Evolutionary conservation across 1,284 basidiomycete species (phyloP), one percentile per base, ranked within the genome.

Genomic region (Ganoderma meredithae): DNA sequence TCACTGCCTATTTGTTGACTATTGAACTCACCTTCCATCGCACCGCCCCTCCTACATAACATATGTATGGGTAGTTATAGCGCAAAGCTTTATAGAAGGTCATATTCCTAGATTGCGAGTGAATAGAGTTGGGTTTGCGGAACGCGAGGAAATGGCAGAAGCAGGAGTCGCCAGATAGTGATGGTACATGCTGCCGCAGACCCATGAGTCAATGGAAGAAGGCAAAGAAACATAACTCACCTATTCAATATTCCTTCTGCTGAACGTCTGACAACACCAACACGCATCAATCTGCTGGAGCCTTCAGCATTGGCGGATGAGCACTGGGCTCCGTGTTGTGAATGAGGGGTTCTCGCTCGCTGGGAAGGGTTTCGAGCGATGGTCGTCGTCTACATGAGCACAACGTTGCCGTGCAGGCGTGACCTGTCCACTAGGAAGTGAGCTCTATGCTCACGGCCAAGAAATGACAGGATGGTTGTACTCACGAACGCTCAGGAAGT

Each of bases 401-500:
- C 22, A 69, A 36, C 15, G 43, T 60, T 33, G 67, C 61, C 13
- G 69, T 65, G 59, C 69, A 71, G 5, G 41, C 31, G 49, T 71
- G 71, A 8, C 67, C 71, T 72, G 27, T n/a, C n/a, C n/a, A n/a
- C n/a, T n/a, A n/a, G n/a, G n/a, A n/a, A n/a, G n/a, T n/a, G n/a
- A n/a, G n/a, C n/a, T n/a, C n/a, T n/a, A n/a, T n/a, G n/a, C n/a
- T n/a, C n/a, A n/a, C n/a, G n/a, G n/a, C n/a, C n/a, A n/a, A n/a
- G n/a, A n/a, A n/a, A n/a, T n/a, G n/a, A n/a, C n/a, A n/a, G n/a
- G n/a, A n/a, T n/a, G n/a, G n/a, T n/a, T n/a, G n/a, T 27, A 73
- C 76, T 66, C 60, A 77, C 76, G 72, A 12, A 71, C n/a, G 31
- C 70, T 67, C 22, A 66, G 60, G 58, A 74, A 76, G 64, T 77